Conservation (phyloP, 768 basidiomycete species). For the Mycena sanguinolenta region DNA sequence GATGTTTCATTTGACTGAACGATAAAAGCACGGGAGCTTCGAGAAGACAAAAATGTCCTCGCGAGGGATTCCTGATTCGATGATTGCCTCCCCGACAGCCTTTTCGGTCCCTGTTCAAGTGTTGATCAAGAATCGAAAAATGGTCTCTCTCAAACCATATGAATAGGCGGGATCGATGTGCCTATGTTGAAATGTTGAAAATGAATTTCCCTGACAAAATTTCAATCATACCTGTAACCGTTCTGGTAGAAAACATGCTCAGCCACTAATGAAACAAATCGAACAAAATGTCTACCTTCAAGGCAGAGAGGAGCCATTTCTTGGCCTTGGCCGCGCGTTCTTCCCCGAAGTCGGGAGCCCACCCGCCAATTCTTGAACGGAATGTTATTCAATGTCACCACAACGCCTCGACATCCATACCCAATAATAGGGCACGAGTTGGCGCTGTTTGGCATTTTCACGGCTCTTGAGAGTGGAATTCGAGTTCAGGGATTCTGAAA, state of each 20-base stretch:
- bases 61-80: conserved; percentile 51
- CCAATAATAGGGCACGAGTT: conserved; percentile 36
- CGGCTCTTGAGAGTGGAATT: not conserved
- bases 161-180: conserved; percentile 42
- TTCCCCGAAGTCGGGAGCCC: conserved; percentile 34
- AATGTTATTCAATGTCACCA: too few relatives aligned
- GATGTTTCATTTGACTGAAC: not conserved
- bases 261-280: conserved; percentile 1
- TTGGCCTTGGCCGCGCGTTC: conserved; percentile 38
- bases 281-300: conserved; percentile 40
- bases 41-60: conserved; percentile 57
- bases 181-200: conserved; percentile 20
- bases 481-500: not conserved
- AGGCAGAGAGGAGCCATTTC: conserved; percentile 46
- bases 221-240: conserved; percentile 30
- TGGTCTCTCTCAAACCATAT: conserved; percentile 31
- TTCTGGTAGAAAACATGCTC: conserved; percentile 8
- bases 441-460: conserved; percentile 31
- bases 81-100: conserved; percentile 53
- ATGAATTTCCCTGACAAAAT: not conserved
- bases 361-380: conserved; percentile 30
- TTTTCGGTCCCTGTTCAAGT: conserved; percentile 46
- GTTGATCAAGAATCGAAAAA: not conserved
- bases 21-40: conserved; percentile 49
- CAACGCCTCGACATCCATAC: too few relatives aligned